Evolutionary conservation across 345 rosid genomes (phyloP), one percentile per base, ranked within the genome.

Genomic region (Citrus maxima): DNA sequence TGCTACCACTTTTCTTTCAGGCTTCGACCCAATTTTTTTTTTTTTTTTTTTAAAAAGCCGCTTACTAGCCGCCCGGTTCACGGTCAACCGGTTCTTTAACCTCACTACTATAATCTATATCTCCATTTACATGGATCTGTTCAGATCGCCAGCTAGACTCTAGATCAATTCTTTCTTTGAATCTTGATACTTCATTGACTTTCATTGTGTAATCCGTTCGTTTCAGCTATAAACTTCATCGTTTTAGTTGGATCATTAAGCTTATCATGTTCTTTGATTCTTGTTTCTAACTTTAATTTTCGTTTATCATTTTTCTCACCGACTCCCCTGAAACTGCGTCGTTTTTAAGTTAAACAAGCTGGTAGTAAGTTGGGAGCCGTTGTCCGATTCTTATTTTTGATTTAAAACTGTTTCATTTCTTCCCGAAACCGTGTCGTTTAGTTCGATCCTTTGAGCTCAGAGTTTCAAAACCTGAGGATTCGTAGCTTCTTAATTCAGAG

Each of bases 91-190:
- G 25, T 32, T 77, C 67, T 21, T 70, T 30, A n/a, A 46, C 59
- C 74, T 61, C 69, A 9, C n/a, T 12, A 1, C 51, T 46, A 13
- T 12, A 12, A 46, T 46, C 51, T 46, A 13, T 38, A 10, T 40
- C 46, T 68, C 75, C 72, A 37, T 58, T 75, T 65, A 34, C 32
- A 28, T 51, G 64, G 81, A 80, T 84, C 78, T 49, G 62, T 55
- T 69, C 79, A 22, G 73, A 73, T 73, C 78, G 10, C 24, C 71
- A 46, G 5, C 21, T 3, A 7, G 40, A 19, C 27, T 27, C 9
- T 66, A 9, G 14, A 40, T 14, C 51, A 70, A 70, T 49, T 70
- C 25, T 13, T 28, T 30, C 35, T 69, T 30, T 3, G 32, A 24
- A 22, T 58, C 51, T 35, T n/a, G 22, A 24, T 69, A 56, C 5